These are phyloP conservation scores for Linum tenue DNA, from an alignment of 345 rosid species.

Conservation along the genomic window DNA sequence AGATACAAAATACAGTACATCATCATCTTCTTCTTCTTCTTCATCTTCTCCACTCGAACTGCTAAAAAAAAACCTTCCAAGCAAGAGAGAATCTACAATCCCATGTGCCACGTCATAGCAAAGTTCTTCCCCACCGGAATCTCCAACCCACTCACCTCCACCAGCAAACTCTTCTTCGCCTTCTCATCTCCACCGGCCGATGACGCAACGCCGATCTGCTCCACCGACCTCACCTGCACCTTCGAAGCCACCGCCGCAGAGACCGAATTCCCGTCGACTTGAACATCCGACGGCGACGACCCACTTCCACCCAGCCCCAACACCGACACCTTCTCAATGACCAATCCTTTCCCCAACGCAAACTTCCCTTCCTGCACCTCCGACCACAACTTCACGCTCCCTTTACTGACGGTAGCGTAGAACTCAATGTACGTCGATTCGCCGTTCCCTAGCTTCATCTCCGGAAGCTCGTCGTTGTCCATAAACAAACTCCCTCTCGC, in stretches of 20 bases:
- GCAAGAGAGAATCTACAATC: background rate
- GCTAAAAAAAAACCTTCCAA: too few species aligned
- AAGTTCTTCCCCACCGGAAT: slow-evolving; percentile 67
- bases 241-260: slow-evolving; percentile 12
- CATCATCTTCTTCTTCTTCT: too few species aligned
- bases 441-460: slow-evolving; percentile 76
- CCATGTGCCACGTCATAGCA: slow-evolving; percentile 56
- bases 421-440: slow-evolving; percentile 52
- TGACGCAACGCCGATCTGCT: slow-evolving; percentile 31
- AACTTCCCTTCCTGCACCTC: slow-evolving; percentile 59
- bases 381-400: slow-evolving; percentile 75
- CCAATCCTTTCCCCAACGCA: slow-evolving; percentile 70
- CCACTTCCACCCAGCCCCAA: slow-evolving; percentile 52
- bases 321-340: slow-evolving; percentile 51
- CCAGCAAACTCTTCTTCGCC: slow-evolving; percentile 41
- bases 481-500: slow-evolving; percentile 68
- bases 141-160: slow-evolving; percentile 48
- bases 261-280: slow-evolving; percentile 31
- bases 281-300: slow-evolving; percentile 28
- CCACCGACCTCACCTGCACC: slow-evolving; percentile 29
- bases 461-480: slow-evolving; percentile 83
- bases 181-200: slow-evolving; percentile 19
- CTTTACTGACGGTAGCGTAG: slow-evolving; percentile 45
- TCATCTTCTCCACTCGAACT: too few species aligned
- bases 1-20: too few species aligned